Base-by-base conservation (phyloP, 2,329 filamentous ascomycete genomes). In the Sordariomycetes sp. region DNA sequence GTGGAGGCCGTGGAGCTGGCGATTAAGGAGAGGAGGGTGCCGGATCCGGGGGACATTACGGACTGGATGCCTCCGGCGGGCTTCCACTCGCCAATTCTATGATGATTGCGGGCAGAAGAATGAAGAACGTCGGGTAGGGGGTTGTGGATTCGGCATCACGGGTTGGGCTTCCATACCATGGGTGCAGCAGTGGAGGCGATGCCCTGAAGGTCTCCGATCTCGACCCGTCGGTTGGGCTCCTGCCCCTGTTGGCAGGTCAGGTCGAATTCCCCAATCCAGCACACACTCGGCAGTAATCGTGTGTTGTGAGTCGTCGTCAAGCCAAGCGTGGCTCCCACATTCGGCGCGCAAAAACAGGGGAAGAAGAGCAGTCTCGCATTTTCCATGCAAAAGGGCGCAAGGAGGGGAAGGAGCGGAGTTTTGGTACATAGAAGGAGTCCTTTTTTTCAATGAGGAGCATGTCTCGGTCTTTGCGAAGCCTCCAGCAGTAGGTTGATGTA, bases 11-110 rank as follows among this genome's bases (percentile, higher is more conserved):
- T 58, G 46, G 32, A 58, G 56, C 18, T 3, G 50, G 50, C 56
- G 18, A 58, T 58, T n/a, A 3, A n/a, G 32, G 50, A 53, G 22
- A 51, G 56, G 16, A 58, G 35, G 51, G 56, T 58, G 22, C 56
- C 56, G 34, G 56, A 58, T 34, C 56, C 56, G 18, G 56, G 56
- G 16, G 35, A 43, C 18, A 43, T 58, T 12, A 22, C 34, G 22
- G 46, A 25, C 7, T 58, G 56, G 56, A 32, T 58, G 28, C 56
- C 28, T 4, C 28, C 56, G 20, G 46, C 11, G n/a, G n/a, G 12
- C 4, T 4, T 4, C 14, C n/a, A 12, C 46, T 50, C 20, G n/a
- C 22, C 22, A 8, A 20, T 46, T 6, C 40, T 46, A 16, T 46
- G 40, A 46, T 46, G 4, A 3, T 8, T 8, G 8, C 8, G 37